phyloP scores from a whole-genome alignment of 108 stramenopile genomes.

The Stephanodiscus minutulus region DNA sequence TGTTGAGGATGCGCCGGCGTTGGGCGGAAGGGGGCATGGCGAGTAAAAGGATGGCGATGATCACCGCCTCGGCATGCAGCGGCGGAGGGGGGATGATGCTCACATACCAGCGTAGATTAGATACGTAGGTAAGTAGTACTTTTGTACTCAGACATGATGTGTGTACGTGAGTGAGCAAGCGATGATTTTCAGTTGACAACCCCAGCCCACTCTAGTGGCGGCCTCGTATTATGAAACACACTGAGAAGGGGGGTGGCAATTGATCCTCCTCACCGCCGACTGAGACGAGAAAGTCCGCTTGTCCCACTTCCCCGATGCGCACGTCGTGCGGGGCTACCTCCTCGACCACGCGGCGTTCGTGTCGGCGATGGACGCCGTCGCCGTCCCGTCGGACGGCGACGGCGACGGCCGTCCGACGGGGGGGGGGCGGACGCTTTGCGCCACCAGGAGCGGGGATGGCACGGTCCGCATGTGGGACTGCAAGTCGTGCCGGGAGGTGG shows the following conservation, averaged over 20 bases:
- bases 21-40: background rate
- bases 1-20: background rate
- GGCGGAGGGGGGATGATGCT: too few relatives aligned
- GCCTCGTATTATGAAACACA: too few relatives aligned
- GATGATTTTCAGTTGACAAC: too few relatives aligned
- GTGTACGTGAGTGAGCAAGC: too few relatives aligned
- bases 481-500: slow-evolving; percentile 37
- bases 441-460: slow-evolving; percentile 72
- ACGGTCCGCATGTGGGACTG: slow-evolving; percentile 78
- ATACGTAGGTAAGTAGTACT: too few relatives aligned
- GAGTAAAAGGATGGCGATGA: too few relatives aligned
- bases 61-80: too few relatives aligned
- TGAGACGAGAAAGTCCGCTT: slow-evolving; percentile 87
- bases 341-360: slow-evolving; percentile 78
- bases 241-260: too few relatives aligned
- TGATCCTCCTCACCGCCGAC: slow-evolving; percentile 75
- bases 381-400: background rate
- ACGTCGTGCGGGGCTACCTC: slow-evolving; percentile 67
- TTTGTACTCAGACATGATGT: too few relatives aligned
- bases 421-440: slow-evolving; percentile 33
- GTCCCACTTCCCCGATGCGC: slow-evolving; percentile 70
- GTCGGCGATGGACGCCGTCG: slow-evolving; percentile 51
- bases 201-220: too few relatives aligned
- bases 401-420: background rate
- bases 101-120: too few relatives aligned